A percentile compares a stretch with the other conserved stretches of the same genome.
phyloP scores from a whole-genome alignment of 2,329 filamentous ascomycete genomes.

The Apiospora aurea region DNA sequence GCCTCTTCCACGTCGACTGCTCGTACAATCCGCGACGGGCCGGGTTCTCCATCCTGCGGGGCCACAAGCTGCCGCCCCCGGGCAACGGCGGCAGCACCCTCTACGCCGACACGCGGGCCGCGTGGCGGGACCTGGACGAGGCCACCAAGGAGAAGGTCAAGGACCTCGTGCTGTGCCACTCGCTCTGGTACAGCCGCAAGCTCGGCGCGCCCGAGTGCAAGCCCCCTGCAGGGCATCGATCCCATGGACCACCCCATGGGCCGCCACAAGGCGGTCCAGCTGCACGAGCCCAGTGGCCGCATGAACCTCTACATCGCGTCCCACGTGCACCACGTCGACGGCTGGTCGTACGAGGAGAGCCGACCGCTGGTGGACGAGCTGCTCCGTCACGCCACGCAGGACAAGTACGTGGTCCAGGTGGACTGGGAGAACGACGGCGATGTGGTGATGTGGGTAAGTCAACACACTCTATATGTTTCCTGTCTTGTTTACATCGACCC shows the following conservation, averaged over 20 bases:
- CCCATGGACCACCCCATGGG: constrained; percentile 46
- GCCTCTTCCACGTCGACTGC: constrained; percentile 61
- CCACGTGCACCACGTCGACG: constrained; percentile 60
- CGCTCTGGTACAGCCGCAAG: constrained; percentile 60
- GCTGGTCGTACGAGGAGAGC: constrained; percentile 33
- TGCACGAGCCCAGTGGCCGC: constrained; percentile 57
- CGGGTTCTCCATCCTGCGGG: constrained; percentile 56
- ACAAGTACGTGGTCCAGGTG: constrained; percentile 53
- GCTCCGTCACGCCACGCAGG: constrained; percentile 51
- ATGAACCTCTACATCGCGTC: constrained; percentile 61
- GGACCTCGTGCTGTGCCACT: constrained; percentile 57
- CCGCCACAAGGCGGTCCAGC: constrained; percentile 57
- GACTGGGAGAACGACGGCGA: constrained; percentile 58
- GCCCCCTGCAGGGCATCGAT: constrained; percentile 45
- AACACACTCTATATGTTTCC: neutral
- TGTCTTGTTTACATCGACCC: neutral
- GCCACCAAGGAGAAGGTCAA: constrained; percentile 45
- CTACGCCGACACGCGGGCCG: constrained; percentile 60
- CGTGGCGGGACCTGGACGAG: constrained; percentile 53
- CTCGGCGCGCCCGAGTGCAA: constrained; percentile 58
- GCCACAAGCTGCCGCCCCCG: constrained; percentile 55
- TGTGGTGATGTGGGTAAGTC: constrained; percentile 57
- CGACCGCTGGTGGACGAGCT: constrained; percentile 46
- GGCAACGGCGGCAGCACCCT: constrained; percentile 58
- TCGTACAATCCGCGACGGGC: constrained; percentile 55